Evolutionary conservation across 2,329 filamentous ascomycete species (phyloP), one percentile per base, ranked within the genome.

Genomic region (Simplicillium sp.): DNA sequence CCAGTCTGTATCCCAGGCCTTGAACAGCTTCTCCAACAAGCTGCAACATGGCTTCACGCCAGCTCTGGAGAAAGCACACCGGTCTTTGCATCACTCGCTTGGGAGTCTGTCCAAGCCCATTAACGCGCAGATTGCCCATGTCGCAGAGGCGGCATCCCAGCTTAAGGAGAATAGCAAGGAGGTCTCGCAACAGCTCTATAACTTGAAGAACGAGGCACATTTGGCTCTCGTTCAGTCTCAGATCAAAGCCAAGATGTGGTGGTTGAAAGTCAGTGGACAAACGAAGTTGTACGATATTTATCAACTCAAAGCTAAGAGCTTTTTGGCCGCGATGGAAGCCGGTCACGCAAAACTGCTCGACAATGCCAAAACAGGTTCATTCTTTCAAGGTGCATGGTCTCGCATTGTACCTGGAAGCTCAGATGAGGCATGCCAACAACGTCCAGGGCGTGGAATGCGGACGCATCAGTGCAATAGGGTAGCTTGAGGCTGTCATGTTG

Each of bases 231-330:
- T 78, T 20, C 65, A 65, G 32, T 71, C 75, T 12, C 76, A 77
- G 51, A 61, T 81, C 18, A 61, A 61, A 34, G 75, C 76, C 12
- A 75, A 70, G 54, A 61, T 78, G 28, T 65, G 70, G 59, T 80
- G 74, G 73, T 58, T 80, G 38, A 71, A 67, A 53, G 38, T 75
- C 28, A 71, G 66, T 38, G 71, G 72, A 15, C 70, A 67, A 48
- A 54, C 50, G 3, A 61, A 67, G 13, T 70, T 75, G 48, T 60
- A 68, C 39, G 53, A 60, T 3, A 59, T 58, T 3, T 77, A 77
- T 45, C 49, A 64, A 41, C 56, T 53, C 39, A 73, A 73, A 46
- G 75, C 74, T 9, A 61, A 61, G 38, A 46, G 48, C 1, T 68
- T 65, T 44, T 47, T 70, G 39, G 20, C 20, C 20, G 20, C 20